Base-by-base conservation (phyloP, 139 green algal genomes). In the Coccomyxa sp. region DNA sequence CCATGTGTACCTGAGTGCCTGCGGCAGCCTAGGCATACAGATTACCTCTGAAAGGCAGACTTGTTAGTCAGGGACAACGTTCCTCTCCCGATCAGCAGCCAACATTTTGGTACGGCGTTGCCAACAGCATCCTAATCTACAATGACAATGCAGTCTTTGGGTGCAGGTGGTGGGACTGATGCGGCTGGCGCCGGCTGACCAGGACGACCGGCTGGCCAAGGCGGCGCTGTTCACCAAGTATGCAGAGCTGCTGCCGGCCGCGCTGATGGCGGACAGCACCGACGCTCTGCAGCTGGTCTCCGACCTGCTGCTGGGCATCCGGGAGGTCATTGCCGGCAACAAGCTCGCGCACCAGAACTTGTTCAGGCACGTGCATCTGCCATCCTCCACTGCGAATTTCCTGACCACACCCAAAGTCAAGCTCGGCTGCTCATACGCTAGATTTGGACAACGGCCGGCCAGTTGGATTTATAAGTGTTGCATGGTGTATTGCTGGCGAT, bases 121-220 rank as follows among this genome's bases (percentile, higher is more conserved):
- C n/a, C n/a, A n/a, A n/a, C n/a, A n/a, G n/a, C n/a, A n/a, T n/a
- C n/a, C n/a, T n/a, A n/a, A n/a, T n/a, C n/a, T n/a, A n/a, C n/a
- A n/a, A n/a, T n/a, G n/a, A n/a, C n/a, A 51, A 51, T 11, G 38
- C 38, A 51, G 38, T 51, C 38, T 51, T n/a, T 51, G 38, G 23
- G 18, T 63, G 82, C 88, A 91, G 88, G 79, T 91, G 30, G 58
- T 90, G 51, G 18, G 82, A 67, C 71, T 91, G 77, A 90, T 91
- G 88, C 51, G 79, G 0, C 77, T 79, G 31, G 18, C 66, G 14
- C 82, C 86, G 11, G 80, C 31, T 0, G 51, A 80, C 7, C 83
- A 89, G n/a, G 81, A 85, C 28, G 86, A 90, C 58, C 31, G 71
- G 13, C 58, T 78, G 11, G 84, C 86, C 58, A 91, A 92, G 83